Evolutionary conservation across 192 early-diverging fungal genomes (phyloP).

Genomic region (Phycomyces blakesleeanus): DNA sequence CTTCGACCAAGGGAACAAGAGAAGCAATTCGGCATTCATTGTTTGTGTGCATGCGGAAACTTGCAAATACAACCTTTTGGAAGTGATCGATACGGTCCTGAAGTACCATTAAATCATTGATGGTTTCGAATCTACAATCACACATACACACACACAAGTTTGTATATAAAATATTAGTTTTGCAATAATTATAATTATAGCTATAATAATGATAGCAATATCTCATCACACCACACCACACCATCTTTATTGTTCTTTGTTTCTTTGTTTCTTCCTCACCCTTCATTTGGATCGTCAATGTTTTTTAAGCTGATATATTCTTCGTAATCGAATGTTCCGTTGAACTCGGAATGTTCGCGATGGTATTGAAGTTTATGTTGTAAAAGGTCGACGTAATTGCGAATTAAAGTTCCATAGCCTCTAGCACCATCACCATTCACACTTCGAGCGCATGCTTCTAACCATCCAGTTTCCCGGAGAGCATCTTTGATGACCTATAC

Average conservation of each 20-base stretch:
- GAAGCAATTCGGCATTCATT: slow-evolving; percentile 95
- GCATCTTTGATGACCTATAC: slow-evolving; percentile 88
- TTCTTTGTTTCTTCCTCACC: slow-evolving; percentile 43
- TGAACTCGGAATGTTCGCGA: slow-evolving; percentile 85
- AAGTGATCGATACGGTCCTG: slow-evolving; percentile 91
- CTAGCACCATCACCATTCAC: slow-evolving; percentile 45
- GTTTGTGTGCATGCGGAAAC: slow-evolving; percentile 76
- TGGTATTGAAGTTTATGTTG: slow-evolving; percentile 92
- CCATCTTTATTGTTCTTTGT: no score
- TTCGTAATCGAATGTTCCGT: slow-evolving; percentile 94
- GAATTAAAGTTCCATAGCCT: slow-evolving; percentile 83
- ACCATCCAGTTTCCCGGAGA: slow-evolving; percentile 72
- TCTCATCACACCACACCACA: no score
- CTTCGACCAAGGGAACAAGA: slow-evolving; percentile 95
- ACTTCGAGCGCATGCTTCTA: slow-evolving; percentile 67
- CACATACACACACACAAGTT: no score
- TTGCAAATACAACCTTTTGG: slow-evolving; percentile 83
- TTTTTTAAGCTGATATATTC: slow-evolving; percentile 92
- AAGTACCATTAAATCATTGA: slow-evolving; percentile 87
- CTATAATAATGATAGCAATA: no score
- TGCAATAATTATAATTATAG: no score
- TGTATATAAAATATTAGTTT: no score
- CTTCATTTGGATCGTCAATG: slow-evolving; percentile 97
- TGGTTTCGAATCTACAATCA: slow-evolving; percentile 81
- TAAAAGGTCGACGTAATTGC: slow-evolving; percentile 86